phyloP scores from a whole-genome alignment of 257 asterid genomes.

The Plantago ovata region DNA sequence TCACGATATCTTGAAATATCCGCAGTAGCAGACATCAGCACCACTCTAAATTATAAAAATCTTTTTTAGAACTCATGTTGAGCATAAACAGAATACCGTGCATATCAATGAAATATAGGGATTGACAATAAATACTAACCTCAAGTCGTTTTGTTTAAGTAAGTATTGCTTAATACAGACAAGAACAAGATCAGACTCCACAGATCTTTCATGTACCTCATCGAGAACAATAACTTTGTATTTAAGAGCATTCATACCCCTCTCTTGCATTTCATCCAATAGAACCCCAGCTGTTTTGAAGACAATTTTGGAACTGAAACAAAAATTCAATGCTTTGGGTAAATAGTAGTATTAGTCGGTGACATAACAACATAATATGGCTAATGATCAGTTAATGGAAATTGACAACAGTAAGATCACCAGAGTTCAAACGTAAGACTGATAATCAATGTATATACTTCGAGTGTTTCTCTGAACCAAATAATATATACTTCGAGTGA shows the following conservation, averaged over 20 bases:
- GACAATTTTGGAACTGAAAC: slow-evolving; percentile 72
- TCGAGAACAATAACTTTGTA: slow-evolving; percentile 94
- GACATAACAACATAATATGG: neutral
- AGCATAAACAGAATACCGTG: slow-evolving; percentile 10
- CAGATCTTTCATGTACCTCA: slow-evolving; percentile 99
- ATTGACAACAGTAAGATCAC: too few species aligned
- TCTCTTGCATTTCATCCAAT: slow-evolving; percentile 97
- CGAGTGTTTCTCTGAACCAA: too few species aligned
- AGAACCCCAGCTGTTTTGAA: slow-evolving; percentile 99
- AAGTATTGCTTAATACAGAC: slow-evolving; percentile 89
- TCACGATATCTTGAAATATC: slow-evolving; percentile 82
- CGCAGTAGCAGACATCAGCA: slow-evolving; percentile 98
- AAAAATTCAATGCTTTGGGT: slow-evolving; percentile 21
- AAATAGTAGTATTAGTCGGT: slow-evolving; percentile 5
- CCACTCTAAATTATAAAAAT: slow-evolving; percentile 65
- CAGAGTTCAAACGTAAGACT: neutral
- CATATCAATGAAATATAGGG: neutral
- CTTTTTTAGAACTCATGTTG: slow-evolving; percentile 17
- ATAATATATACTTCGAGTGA: too few species aligned
- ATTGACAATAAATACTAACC: slow-evolving; percentile 38
- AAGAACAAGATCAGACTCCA: slow-evolving; percentile 96
- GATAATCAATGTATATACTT: too few species aligned
- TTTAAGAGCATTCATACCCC: slow-evolving; percentile 75
- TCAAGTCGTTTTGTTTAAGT: slow-evolving; percentile 56
- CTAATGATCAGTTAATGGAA: too few species aligned